Conservation (phyloP, 2,329 filamentous ascomycete genomes). For the Diaporthe helianthi region DNA sequence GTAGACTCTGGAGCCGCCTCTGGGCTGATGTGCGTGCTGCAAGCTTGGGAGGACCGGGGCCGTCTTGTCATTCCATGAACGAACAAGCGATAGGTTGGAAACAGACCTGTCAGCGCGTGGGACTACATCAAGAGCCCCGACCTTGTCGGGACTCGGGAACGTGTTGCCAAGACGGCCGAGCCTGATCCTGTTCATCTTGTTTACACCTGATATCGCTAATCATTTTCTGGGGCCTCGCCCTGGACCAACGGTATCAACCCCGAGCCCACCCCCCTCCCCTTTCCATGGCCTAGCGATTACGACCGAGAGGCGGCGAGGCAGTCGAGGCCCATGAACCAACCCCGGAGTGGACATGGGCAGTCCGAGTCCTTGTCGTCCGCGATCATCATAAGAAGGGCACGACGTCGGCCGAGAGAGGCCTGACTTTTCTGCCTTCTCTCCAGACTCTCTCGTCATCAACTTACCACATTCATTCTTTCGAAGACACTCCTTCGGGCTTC, state of each 20-base stretch:
- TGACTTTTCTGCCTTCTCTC: constrained; percentile 3
- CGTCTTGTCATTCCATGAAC: constrained; percentile 3
- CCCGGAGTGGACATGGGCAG: background rate
- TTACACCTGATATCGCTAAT: constrained; percentile 23
- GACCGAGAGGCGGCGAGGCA: background rate
- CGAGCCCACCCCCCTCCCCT: constrained; percentile 21
- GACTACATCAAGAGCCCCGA: constrained; percentile 21
- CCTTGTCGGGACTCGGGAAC: constrained; percentile 18
- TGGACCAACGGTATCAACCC: constrained; percentile 2
- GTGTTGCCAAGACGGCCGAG: constrained; percentile 29
- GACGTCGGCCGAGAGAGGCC: constrained; percentile 14
- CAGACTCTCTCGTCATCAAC: constrained; percentile 28
- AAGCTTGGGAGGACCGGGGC: constrained; percentile 15
- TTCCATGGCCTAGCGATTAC: background rate
- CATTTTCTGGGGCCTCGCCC: constrained; percentile 15
- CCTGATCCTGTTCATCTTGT: constrained; percentile 30
- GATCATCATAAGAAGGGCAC: constrained; percentile 31
- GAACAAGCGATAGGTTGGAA: constrained; percentile 20
- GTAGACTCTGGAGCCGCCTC: constrained; percentile 21
- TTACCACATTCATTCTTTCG: constrained; percentile 34
- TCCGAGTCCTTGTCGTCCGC: background rate
- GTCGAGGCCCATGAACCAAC: constrained; percentile 1
- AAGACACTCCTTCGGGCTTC: constrained; percentile 29
- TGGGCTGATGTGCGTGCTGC: constrained; percentile 15
- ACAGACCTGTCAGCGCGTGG: constrained; percentile 4